Percentiles rank a stretch among this genome's conserved stretches.
Evolutionary conservation across 2,329 filamentous ascomycete species (phyloP).

Genomic region (Curvularia verruculosa): DNA sequence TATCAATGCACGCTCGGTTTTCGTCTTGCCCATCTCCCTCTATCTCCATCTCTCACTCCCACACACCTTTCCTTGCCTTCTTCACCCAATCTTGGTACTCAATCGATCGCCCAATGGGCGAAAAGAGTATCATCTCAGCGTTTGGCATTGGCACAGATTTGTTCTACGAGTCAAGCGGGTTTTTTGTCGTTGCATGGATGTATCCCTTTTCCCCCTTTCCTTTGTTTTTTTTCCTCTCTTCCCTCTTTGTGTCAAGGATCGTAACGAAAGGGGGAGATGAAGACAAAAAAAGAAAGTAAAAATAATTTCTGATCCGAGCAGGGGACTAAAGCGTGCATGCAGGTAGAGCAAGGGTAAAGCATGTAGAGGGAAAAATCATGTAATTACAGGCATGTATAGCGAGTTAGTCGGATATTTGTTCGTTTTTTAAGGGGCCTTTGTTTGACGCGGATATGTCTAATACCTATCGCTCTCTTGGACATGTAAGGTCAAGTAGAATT

Average conservation of each 20-base stretch:
- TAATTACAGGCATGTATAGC: not conserved
- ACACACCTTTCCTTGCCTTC: not conserved
- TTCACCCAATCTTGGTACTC: not conserved
- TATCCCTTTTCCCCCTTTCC: not conserved
- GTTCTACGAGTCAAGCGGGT: not conserved
- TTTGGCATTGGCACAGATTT: not conserved
- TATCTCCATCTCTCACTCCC: not conserved
- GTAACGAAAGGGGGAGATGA: too few relatives aligned
- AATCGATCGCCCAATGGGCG: not conserved
- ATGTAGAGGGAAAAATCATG: not conserved
- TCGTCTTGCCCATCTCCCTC: not conserved
- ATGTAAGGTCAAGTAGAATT: not conserved
- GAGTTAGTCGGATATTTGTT: not conserved
- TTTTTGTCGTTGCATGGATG: not conserved
- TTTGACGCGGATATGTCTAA: not conserved
- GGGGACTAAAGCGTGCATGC: not conserved
- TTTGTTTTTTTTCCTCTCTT: not conserved
- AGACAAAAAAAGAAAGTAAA: not conserved
- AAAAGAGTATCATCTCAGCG: not conserved
- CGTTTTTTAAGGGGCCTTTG: too few relatives aligned
- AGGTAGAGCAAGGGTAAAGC: not conserved
- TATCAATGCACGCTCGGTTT: not conserved
- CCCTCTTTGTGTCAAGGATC: not conserved
- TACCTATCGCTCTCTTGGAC: not conserved
- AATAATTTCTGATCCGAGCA: not conserved